Evolutionary conservation across 306 rosid genomes (phyloP), one percentile per base, ranked within the genome.

Genomic region (Fragaria vesca): DNA sequence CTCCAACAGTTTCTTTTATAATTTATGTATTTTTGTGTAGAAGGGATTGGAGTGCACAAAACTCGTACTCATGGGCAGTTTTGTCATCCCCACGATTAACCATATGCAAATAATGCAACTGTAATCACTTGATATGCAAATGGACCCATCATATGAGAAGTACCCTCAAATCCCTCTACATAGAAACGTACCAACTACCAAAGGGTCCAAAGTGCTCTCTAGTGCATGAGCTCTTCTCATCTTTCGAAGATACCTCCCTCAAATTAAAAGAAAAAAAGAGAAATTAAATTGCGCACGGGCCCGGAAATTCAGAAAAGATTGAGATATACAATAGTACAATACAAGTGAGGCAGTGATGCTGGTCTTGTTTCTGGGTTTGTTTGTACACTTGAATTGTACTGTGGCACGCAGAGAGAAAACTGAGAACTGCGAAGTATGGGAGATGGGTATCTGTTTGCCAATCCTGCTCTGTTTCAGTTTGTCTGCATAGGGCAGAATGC

Each of bases 311-410:
- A 21, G 13, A 45, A 24, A 20, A 69, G 36, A 3, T 4, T 12
- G n/a, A 57, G 30, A 58, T 26, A 24, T 24, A 58, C 66, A 5
- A 6, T 2, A 5, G 24, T 58, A 58, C 65, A 5, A 6, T 2
- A 5, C 30, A 32, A 20, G 4, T 9, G 28, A 5, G 42, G 18
- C 7, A 18, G 70, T 36, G 46, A n/a, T 36, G 70, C 70, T 66
- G 47, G 47, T 63, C 42, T 63, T 63, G 24, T 5, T 47, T 71
- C 43, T 70, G 75, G 75, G 75, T 71, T 32, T 71, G 75, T 17
- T 32, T 51, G 63, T 51, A 34, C 75, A 52, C 75, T 32, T 18
- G 45, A 48, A 32, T 2, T 51, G 45, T 32, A 18, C 61, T 21
- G 72, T 9, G 32, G 3, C 2, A 16, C 8, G 63, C 28, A 51